Evolutionary conservation across 306 rosid species (phyloP), one percentile per base, ranked within the genome.

Genomic region (Neltuma alba): DNA sequence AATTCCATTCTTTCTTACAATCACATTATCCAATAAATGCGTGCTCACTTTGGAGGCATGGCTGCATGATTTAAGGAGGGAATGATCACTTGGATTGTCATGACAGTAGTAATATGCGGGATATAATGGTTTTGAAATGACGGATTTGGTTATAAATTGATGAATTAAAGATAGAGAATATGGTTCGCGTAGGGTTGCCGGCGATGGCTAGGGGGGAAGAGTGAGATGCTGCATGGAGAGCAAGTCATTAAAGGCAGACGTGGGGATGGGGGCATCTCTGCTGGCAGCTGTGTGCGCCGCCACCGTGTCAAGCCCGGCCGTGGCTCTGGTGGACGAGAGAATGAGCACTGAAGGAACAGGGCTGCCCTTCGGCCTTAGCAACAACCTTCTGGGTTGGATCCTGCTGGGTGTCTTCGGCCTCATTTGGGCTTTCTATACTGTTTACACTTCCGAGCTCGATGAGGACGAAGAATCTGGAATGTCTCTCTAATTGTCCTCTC

Each of bases 391-490:
- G 18, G 96, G 89, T 63, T 96, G 99, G 98, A 89, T 91, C 82
- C 89, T 96, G 3, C n/a, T 89, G 2, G 98, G 89, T 68, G 90
- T 88, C 70, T 96, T 96, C 4, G 97, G 70, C 67, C 86, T 95
- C 37, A 84, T 86, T 15, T 96, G 98, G 99, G 13, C 86, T 55
- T 42, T 91, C 40, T 96, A 83, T 71, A 66, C 87, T 66, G 57
- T 78, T 71, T 96, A 96, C 78, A 33, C 97, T 66, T 77, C 93
- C 12, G 67, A 70, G 8, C 97, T 93, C 65, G 98, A 96, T 0
- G 99, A 96, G 86, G 99, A 91, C 74, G 96, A 96, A 21, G 99
- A 96, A 47, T 96, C 99, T 7, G 98, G 97, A 74, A 28, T 96
- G 92, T 96, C 98, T 75, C 96, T 96, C 80, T 38, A 20, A 63